These are phyloP conservation scores for Saccharomyces eubayanus DNA, from an alignment of 805 yeast genomes.

Conservation along the genomic window DNA sequence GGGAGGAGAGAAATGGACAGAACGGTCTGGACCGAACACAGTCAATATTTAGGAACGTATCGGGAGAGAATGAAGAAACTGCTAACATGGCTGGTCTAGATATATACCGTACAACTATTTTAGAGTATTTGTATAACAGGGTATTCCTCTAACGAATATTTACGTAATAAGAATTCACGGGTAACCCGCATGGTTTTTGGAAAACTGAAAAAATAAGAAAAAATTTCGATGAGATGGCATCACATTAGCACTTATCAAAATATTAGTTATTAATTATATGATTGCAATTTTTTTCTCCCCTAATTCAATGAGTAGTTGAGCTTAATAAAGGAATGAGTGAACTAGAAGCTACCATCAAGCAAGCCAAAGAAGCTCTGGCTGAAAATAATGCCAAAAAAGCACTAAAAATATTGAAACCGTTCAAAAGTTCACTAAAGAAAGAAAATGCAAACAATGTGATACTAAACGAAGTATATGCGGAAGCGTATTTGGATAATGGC, in stretches of 20 bases:
- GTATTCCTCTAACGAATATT: background rate
- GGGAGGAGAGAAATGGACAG: constrained; percentile 81
- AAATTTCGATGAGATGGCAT: constrained; percentile 4
- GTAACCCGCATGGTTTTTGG: background rate
- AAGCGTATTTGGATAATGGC: constrained; percentile 69
- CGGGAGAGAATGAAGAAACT: constrained; percentile 24
- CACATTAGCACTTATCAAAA: background rate
- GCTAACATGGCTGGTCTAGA: constrained; percentile 29
- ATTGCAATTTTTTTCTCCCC: background rate
- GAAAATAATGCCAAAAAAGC: constrained; percentile 30
- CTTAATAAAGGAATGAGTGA: constrained; percentile 11
- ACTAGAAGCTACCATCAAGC: constrained; percentile 8
- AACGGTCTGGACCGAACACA: constrained; percentile 72
- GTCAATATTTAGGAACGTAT: constrained; percentile 29
- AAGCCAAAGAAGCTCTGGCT: constrained; percentile 20
- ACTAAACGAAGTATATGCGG: constrained; percentile 56
- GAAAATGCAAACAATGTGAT: constrained; percentile 33
- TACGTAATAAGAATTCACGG: background rate
- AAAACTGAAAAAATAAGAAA: constrained; percentile 1
- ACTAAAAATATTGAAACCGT: constrained; percentile 29
- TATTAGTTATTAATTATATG: background rate
- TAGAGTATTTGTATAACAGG: background rate
- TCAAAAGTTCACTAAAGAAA: constrained; percentile 20
- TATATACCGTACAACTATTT: background rate
- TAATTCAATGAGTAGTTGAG: background rate